A percentile compares a stretch with the other conserved stretches of the same genome.
phyloP scores from a whole-genome alignment of 768 basidiomycete species.

The Zangia roseola region DNA sequence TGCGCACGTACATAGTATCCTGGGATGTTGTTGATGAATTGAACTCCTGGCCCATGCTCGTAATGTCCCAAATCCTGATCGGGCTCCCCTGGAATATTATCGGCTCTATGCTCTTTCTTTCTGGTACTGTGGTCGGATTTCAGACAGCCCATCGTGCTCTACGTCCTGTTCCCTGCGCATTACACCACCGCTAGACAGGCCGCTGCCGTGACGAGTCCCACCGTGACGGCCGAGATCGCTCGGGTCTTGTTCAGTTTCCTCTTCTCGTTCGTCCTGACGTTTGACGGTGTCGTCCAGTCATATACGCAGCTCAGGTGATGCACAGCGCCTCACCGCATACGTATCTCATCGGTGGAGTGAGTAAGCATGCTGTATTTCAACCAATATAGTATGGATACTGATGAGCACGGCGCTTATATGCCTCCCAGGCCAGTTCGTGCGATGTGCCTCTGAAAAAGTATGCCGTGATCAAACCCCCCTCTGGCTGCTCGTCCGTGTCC shows the following conservation, averaged over 20 bases:
- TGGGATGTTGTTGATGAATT: no score
- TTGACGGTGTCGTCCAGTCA: constrained; percentile 70
- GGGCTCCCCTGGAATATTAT: constrained; percentile 64
- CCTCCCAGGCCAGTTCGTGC: constrained; percentile 47
- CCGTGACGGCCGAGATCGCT: constrained; percentile 58
- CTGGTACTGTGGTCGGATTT: constrained; percentile 72
- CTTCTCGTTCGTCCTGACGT: constrained; percentile 64
- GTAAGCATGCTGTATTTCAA: constrained; percentile 35
- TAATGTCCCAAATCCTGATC: constrained; percentile 53
- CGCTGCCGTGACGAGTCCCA: constrained; percentile 60
- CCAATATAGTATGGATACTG: neutral
- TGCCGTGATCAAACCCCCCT: constrained; percentile 48
- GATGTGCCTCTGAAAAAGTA: constrained; percentile 63
- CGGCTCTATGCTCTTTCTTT: constrained; percentile 55
- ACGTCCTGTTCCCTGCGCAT: constrained; percentile 55
- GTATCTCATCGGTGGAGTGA: constrained; percentile 52
- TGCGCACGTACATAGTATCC: no score
- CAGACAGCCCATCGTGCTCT: constrained; percentile 51
- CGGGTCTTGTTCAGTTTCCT: constrained; percentile 56
- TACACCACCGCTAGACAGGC: constrained; percentile 62
- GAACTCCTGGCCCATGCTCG: constrained; percentile 60
- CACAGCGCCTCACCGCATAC: constrained; percentile 53
- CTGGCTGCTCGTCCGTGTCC: constrained; percentile 44
- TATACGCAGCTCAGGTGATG: constrained; percentile 64
- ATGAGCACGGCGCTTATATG: no score